Base-by-base conservation (phyloP, 2,329 filamentous ascomycete species). In the Monilinia fructigena region DNA sequence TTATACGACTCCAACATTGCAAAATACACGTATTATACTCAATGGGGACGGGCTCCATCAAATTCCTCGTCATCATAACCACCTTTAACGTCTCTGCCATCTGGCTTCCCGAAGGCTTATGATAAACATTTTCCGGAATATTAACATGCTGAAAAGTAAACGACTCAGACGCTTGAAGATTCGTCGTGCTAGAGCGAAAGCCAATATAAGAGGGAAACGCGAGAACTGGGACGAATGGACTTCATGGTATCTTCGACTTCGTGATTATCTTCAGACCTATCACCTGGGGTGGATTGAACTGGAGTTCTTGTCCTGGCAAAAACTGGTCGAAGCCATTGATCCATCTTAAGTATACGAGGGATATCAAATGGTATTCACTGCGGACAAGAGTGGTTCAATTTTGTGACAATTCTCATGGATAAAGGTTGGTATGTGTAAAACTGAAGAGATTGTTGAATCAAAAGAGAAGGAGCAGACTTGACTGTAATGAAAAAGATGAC, bases 1-100 rank as follows among this genome's bases (percentile, higher is more conserved):
- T 73, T 68, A 66, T 76, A 77, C 4, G 70, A 69, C 62, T 77
- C 75, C 3, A 77, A 56, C 28, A 76, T 68, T 76, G 72, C n/a
- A 75, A 52, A 23, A 77, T 74, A 55, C 70, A 72, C 38, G 71
- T 72, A 45, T 76, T 77, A 50, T 75, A 75, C 47, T 75, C 67
- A 2, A 72, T 66, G 3, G 75, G 75, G 4, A 77, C 54, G 1
- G 74, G 65, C 0, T 70, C 65, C 28, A 72, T 65, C 1, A 72
- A 63, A 3, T 65, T 68, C n/a, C 66, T 69, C 55, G 68, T 75
- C 75, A 77, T 76, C 74, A 76, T 75, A 3, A 74, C 68, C 1
- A 75, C 73, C 61, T 75, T 73, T 7, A 76, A 63, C 28, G 72
- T 74, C 54, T 76, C 75, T 0, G 70, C 74, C 69, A 76, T 73